phyloP scores from a whole-genome alignment of 225 moss, liverwort and hornwort genomes.

The Bryoerythrophyllum caledonicum region DNA sequence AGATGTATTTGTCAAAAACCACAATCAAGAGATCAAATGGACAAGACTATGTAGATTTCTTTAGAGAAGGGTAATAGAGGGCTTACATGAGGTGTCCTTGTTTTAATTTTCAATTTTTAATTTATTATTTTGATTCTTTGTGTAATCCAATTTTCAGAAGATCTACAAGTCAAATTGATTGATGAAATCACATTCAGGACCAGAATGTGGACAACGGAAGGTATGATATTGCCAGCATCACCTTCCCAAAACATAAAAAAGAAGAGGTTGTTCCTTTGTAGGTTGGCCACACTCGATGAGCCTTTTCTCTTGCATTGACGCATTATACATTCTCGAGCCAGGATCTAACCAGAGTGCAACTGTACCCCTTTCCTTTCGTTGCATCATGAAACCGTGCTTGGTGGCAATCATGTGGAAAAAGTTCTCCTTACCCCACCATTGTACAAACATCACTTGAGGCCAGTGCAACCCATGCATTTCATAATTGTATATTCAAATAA shows the following conservation, averaged over 20 bases:
- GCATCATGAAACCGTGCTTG: slow-evolving; percentile 19
- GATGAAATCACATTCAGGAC: background rate
- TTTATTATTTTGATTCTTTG: background rate
- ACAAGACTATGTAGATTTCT: too few species aligned
- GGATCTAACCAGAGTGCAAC: background rate
- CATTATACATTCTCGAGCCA: background rate
- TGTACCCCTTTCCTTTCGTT: background rate
- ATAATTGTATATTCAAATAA: background rate
- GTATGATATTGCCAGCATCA: background rate
- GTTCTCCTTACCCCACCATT: slow-evolving; percentile 25
- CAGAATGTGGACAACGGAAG: background rate
- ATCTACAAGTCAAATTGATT: slow-evolving; percentile 1
- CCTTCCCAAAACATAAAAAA: background rate
- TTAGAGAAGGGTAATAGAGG: too few species aligned
- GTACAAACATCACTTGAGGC: background rate
- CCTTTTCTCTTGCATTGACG: background rate
- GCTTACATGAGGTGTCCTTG: too few species aligned
- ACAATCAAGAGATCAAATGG: too few species aligned
- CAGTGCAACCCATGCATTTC: background rate
- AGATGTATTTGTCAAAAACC: too few species aligned
- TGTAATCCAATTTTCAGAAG: background rate
- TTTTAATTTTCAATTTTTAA: too few species aligned
- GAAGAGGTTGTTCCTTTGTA: background rate
- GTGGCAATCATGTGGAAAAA: slow-evolving; percentile 37
- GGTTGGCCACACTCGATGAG: background rate